These are phyloP conservation scores for Fraxinus angustifolia DNA, from an alignment of 305 asterid species.

Conservation along the genomic window DNA sequence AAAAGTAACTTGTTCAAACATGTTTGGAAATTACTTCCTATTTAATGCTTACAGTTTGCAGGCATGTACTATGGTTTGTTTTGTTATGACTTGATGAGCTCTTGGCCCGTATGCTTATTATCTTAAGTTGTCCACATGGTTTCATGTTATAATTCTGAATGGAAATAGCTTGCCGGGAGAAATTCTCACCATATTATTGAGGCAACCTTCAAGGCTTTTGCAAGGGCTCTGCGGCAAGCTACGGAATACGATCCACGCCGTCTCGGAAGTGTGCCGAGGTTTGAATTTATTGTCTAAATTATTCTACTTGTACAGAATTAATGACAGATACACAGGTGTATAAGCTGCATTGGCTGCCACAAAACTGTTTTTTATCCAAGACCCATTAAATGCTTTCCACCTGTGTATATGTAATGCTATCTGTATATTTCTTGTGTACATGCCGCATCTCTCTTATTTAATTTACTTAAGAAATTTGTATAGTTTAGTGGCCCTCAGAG, in stretches of 20 bases:
- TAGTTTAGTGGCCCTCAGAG: neutral
- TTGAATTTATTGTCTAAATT: neutral
- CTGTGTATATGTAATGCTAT: too few species aligned
- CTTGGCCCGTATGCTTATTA: neutral
- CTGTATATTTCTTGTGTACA: too few species aligned
- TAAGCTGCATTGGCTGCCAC: too few species aligned
- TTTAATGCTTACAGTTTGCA: neutral
- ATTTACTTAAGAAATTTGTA: neutral
- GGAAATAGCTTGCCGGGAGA: conserved; percentile 70
- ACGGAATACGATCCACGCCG: conserved; percentile 79
- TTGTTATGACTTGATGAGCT: neutral
- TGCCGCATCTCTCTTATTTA: too few species aligned
- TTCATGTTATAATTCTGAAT: conserved; percentile 7
- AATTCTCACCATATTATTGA: conserved; percentile 95
- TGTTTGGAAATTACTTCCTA: neutral
- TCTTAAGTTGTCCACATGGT: neutral
- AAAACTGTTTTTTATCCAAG: too few species aligned
- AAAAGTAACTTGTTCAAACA: neutral
- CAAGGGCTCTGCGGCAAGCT: conserved; percentile 97
- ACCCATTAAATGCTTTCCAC: too few species aligned
- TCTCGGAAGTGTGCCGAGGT: conserved; percentile 80
- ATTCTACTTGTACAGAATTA: too few species aligned
- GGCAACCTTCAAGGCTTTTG: conserved; percentile 98
- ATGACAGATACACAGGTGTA: too few species aligned
- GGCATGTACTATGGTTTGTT: neutral